Evolutionary conservation across 345 rosid genomes (phyloP).

Genomic region (Arabis alpina): DNA sequence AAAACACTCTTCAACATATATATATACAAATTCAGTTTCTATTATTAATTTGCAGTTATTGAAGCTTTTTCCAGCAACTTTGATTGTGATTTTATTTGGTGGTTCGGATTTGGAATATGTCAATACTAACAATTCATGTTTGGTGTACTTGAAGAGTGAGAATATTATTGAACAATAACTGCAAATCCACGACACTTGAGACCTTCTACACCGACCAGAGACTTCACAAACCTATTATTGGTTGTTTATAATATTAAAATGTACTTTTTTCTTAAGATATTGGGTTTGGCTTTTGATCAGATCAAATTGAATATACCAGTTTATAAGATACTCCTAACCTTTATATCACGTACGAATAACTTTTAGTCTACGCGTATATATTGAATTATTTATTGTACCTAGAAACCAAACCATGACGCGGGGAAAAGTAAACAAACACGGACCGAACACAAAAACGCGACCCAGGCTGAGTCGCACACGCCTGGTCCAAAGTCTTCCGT

Average conservation of each 20-base stretch:
- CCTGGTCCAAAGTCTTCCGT: constrained; percentile 32
- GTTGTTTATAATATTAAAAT: not conserved
- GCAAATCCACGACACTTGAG: too few species aligned
- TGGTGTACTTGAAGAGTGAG: too few species aligned
- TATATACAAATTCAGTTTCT: too few species aligned
- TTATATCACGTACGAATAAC: not conserved
- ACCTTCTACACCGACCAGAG: not conserved
- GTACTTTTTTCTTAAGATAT: too few species aligned
- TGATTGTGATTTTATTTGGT: not conserved
- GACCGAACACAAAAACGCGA: constrained; percentile 22
- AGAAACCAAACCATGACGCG: constrained; percentile 30
- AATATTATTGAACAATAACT: too few species aligned
- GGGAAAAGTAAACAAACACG: constrained; percentile 46
- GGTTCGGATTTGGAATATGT: too few species aligned
- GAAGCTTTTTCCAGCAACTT: not conserved
- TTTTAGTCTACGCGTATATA: constrained; percentile 4
- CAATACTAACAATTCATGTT: too few species aligned
- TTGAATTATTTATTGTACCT: not conserved
- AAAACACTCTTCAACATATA: too few species aligned
- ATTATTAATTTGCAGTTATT: not conserved
- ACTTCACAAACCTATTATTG: not conserved
- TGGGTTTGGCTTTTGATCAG: not conserved
- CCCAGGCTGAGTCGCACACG: constrained; percentile 34
- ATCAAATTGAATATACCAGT: constrained; percentile 11
- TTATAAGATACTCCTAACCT: not conserved